Conservation (phyloP, 345 rosid species). For the Atalantia buxifolia region DNA sequence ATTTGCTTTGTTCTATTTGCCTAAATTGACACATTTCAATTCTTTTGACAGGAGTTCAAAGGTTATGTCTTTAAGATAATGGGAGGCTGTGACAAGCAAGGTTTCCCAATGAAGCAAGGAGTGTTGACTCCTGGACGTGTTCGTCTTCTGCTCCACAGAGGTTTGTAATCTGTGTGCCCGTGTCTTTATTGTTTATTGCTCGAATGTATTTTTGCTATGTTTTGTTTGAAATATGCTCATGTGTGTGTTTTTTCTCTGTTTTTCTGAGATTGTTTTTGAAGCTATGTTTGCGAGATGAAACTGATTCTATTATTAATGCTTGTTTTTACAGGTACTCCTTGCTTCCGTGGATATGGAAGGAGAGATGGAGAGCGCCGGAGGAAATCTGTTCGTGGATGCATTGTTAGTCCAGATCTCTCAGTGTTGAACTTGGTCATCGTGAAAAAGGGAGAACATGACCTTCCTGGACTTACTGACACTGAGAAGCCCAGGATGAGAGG, state of each 20-base stretch:
- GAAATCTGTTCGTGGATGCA: slow-evolving; percentile 88
- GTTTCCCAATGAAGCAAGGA: slow-evolving; percentile 93
- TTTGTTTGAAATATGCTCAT: not conserved
- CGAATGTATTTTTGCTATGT: not conserved
- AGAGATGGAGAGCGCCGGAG: slow-evolving; percentile 72
- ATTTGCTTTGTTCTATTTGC: not conserved
- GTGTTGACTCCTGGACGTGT: slow-evolving; percentile 84
- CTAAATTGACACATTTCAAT: not conserved
- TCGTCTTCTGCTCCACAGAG: slow-evolving; percentile 77
- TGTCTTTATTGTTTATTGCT: not conserved
- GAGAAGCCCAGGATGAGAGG: not conserved
- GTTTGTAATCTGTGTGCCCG: slow-evolving; percentile 19
- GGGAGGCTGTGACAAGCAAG: slow-evolving; percentile 96
- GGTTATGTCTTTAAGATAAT: slow-evolving; percentile 82
- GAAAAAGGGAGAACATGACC: not conserved
- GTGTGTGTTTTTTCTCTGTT: not conserved
- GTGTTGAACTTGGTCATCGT: slow-evolving; percentile 66
- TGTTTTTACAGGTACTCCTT: slow-evolving; percentile 51
- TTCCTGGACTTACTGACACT: not conserved
- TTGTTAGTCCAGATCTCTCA: slow-evolving; percentile 77
- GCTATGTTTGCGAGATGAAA: not conserved
- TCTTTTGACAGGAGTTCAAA: slow-evolving; percentile 62
- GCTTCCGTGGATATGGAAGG: slow-evolving; percentile 73
- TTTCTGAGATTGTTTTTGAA: not conserved
- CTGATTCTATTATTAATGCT: not conserved